Conservation (phyloP, 1,139 yeast genomes). For the Meyerozyma athensensis region DNA sequence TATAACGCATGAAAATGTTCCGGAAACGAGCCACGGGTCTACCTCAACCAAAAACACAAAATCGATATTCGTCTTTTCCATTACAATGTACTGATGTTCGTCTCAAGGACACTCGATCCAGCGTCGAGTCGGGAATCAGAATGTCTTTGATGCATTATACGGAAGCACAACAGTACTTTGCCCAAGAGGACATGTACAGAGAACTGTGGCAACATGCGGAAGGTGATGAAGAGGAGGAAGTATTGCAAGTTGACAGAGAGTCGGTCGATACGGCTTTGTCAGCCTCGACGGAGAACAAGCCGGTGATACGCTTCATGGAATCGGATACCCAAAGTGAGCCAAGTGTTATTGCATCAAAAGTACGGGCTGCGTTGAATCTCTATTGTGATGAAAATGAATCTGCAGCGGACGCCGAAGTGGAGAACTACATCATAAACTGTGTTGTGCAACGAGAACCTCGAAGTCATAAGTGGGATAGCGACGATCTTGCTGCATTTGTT, state of each 20-base stretch:
- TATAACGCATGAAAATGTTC: too few relatives aligned
- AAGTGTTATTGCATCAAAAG: background rate
- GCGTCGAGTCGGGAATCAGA: background rate
- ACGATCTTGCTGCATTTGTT: background rate
- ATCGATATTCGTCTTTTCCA: background rate
- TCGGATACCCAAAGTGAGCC: constrained; percentile 1
- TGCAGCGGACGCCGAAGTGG: background rate
- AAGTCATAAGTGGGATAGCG: constrained; percentile 2
- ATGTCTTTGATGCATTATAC: constrained; percentile 1
- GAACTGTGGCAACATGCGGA: background rate
- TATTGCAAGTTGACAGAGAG: background rate
- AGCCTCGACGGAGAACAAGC: background rate
- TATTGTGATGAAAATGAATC: background rate
- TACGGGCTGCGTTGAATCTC: background rate
- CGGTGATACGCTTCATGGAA: background rate
- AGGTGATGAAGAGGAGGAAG: background rate
- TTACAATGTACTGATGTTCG: background rate
- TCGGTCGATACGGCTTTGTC: background rate
- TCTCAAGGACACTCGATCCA: constrained; percentile 1
- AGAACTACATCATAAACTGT: constrained; percentile 2
- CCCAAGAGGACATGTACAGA: background rate
- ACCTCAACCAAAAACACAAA: background rate
- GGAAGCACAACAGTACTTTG: background rate
- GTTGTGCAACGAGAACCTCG: background rate
- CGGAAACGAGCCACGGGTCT: background rate